These are phyloP conservation scores for Primulina huaijiensis DNA, from an alignment of 257 asterid species.

Conservation along the genomic window DNA sequence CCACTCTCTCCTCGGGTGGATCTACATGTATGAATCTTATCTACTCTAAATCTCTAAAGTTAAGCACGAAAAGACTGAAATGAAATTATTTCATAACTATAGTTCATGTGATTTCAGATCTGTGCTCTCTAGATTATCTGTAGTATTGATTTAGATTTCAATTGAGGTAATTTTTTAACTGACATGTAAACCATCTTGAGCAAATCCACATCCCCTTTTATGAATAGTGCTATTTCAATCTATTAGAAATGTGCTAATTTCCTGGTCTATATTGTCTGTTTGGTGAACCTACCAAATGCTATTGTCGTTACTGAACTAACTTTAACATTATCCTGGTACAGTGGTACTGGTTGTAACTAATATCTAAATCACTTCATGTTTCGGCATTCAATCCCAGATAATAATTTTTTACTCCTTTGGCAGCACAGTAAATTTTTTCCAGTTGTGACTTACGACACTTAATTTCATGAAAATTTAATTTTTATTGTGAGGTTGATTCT, in stretches of 20 bases:
- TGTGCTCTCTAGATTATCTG: not conserved
- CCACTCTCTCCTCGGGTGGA: not conserved
- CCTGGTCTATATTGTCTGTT: not conserved
- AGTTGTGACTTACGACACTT: not conserved
- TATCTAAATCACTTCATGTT: not conserved
- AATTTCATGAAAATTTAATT: not conserved
- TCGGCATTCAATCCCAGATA: not conserved
- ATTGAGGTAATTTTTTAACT: not conserved
- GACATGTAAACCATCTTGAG: not conserved
- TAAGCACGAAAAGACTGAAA: not conserved
- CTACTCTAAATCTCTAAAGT: not conserved
- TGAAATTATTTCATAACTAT: no score
- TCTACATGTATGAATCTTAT: not conserved
- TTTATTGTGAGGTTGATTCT: conserved; percentile 12
- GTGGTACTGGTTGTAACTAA: not conserved
- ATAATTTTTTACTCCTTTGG: not conserved
- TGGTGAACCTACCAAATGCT: not conserved
- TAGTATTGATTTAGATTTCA: not conserved
- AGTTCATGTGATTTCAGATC: no score
- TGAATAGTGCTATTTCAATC: not conserved
- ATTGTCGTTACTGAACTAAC: not conserved
- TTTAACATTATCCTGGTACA: not conserved
- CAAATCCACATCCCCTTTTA: not conserved
- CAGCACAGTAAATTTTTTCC: not conserved
- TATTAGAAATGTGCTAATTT: not conserved